phyloP scores from a whole-genome alignment of 176 grass and related monocot species.

The Oryza meridionalis region DNA sequence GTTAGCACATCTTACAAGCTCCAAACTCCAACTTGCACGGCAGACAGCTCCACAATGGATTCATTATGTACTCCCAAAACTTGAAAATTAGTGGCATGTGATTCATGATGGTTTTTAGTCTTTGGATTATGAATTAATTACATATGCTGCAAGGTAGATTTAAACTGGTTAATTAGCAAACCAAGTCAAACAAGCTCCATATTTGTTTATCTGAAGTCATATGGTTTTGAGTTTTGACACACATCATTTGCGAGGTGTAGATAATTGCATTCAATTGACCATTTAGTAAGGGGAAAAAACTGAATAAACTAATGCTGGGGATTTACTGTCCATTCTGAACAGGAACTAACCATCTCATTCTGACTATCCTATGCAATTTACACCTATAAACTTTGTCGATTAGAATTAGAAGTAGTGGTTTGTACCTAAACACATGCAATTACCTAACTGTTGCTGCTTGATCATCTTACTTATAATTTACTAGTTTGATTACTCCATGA shows the following conservation, averaged over 20 bases:
- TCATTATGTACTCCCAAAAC: background rate
- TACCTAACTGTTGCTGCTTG: background rate
- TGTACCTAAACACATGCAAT: background rate
- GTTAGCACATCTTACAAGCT: background rate
- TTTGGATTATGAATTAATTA: background rate
- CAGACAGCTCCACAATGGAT: background rate
- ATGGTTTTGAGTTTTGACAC: conserved; percentile 23
- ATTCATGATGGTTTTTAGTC: background rate
- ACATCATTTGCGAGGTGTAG: background rate
- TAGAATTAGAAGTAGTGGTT: background rate
- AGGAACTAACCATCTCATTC: background rate
- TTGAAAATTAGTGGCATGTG: background rate
- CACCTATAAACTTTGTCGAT: background rate
- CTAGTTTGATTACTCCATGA: background rate
- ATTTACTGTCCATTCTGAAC: background rate
- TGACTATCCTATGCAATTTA: background rate
- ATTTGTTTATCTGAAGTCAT: background rate
- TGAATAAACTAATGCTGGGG: background rate
- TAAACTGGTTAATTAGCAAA: background rate
- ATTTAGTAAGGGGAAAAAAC: background rate
- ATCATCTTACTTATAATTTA: background rate
- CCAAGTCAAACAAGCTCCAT: background rate
- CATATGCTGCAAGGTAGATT: background rate
- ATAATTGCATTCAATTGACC: background rate
- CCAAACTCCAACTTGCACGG: conserved; percentile 13